Evolutionary conservation across 2,329 filamentous ascomycete genomes (phyloP).

Genomic region (Sclerotinia spermophila): DNA sequence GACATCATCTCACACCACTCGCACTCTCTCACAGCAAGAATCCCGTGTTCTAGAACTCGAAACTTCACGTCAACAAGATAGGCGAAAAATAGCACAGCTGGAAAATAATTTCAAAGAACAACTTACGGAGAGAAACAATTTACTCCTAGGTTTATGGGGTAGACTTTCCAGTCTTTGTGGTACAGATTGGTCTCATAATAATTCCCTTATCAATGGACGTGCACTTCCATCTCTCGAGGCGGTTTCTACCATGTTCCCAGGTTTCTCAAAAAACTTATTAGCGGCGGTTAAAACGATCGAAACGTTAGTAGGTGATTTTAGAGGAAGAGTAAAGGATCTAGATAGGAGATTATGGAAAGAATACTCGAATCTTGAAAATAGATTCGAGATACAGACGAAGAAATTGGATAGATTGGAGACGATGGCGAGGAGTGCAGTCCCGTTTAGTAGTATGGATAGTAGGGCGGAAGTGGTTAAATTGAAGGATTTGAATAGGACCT

Average conservation of each 20-base stretch:
- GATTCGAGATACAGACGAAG: slow-evolving; percentile 74
- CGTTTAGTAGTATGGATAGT: slow-evolving; percentile 35
- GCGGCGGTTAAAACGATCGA: slow-evolving; percentile 86
- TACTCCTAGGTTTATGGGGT: slow-evolving; percentile 88
- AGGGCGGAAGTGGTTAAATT: slow-evolving; percentile 55
- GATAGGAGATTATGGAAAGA: slow-evolving; percentile 89
- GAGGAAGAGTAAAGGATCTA: slow-evolving; percentile 74
- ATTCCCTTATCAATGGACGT: slow-evolving; percentile 84
- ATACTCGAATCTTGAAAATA: slow-evolving; percentile 80
- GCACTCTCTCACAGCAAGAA: slow-evolving; percentile 81
- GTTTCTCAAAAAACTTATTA: slow-evolving; percentile 86
- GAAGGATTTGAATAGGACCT: slow-evolving; percentile 58
- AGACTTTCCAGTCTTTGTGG: slow-evolving; percentile 82
- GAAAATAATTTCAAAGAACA: slow-evolving; percentile 84
- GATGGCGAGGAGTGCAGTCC: slow-evolving; percentile 64
- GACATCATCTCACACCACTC: slow-evolving; percentile 80
- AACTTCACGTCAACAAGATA: slow-evolving; percentile 70
- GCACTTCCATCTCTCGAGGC: slow-evolving; percentile 78
- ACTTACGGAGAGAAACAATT: slow-evolving; percentile 80
- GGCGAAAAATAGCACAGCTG: slow-evolving; percentile 66
- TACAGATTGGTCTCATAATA: slow-evolving; percentile 84
- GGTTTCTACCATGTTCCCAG: slow-evolving; percentile 78
- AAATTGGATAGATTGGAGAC: slow-evolving; percentile 85
- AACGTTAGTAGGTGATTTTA: slow-evolving; percentile 71
- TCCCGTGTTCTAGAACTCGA: slow-evolving; percentile 83